Evolutionary conservation across 1,284 basidiomycete species (phyloP), one percentile per base, ranked within the genome.

Genomic region (Pseudozyma tsukubaensis): DNA sequence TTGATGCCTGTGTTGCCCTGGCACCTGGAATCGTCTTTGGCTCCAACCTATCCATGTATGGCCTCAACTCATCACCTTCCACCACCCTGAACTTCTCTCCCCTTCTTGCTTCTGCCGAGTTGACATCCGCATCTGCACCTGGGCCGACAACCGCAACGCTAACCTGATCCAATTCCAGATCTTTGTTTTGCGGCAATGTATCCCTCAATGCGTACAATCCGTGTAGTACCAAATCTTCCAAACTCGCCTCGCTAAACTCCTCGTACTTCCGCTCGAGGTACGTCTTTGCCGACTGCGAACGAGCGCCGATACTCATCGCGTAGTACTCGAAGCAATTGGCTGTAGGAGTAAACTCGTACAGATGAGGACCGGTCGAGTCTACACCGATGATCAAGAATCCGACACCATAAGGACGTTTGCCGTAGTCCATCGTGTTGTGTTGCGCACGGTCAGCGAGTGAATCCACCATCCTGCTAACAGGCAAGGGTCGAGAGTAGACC

Each of bases 401-500:
- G 9, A 99, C 97, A 85, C 97, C 97, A 82, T 99, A 99, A 6
- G 97, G 97, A 65, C 97, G 89, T 78, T 94, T 90, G 65, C 97
- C 97, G 85, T 99, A 99, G 86, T 97, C 93, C 87, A 99, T 97
- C 0, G 97, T 99, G 87, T 99, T 99, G 56, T 94, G 92, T 86
- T 99, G 97, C 0, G 97, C 97, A 93, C 97, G 96, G 84, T 99
- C 95, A 32, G 97, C 94, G 77, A 99, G 95, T 64, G 93, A 88
- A 67, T 91, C 91, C 10, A 99, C 95, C 37, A 98, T 90, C 54
- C 96, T 89, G 81, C 93, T 94, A 1, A 99, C 92, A 59, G 97
- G 97, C 53, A 97, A 90, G 14, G 95, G 93, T 39, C 97, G 91
- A 85, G 93, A 94, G 87, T 96, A 98, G 55, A 94, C 87, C 92